phyloP scores from a whole-genome alignment of 208 protist genomes.

The Leishmania lainsoni region DNA sequence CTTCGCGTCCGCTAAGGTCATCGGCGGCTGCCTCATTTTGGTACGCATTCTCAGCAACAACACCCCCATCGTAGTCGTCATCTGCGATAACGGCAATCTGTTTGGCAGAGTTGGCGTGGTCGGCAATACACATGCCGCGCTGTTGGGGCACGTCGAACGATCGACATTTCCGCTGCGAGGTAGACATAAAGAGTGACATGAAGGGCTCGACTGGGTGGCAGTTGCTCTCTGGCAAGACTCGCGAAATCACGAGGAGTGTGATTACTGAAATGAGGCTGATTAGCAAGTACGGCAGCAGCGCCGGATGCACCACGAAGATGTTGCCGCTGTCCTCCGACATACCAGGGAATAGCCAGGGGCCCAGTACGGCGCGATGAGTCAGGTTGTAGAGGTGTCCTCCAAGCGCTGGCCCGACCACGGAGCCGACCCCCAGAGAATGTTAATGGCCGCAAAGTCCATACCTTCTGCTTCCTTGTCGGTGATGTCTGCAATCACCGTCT shows the following conservation, averaged over 20 bases:
- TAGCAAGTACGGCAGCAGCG: constrained; percentile 46
- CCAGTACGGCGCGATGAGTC: constrained; percentile 31
- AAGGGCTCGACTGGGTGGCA: constrained; percentile 46
- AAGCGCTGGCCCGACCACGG: constrained; percentile 58
- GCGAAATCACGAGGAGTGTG: constrained; percentile 30
- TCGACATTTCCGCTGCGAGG: neutral
- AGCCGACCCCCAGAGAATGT: constrained; percentile 82
- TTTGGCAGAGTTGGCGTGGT: neutral
- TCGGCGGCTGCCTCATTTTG: neutral
- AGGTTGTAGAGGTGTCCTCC: constrained; percentile 75
- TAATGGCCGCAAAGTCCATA: constrained; percentile 96
- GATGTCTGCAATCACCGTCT: constrained; percentile 80
- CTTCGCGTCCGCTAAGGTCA: neutral
- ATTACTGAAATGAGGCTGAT: constrained; percentile 34
- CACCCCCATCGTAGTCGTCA: neutral
- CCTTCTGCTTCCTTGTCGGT: constrained; percentile 73
- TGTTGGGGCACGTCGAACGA: neutral
- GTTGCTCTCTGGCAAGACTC: constrained; percentile 41
- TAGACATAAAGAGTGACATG: constrained; percentile 24
- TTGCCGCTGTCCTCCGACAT: constrained; percentile 28
- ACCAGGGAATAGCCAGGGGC: constrained; percentile 28
- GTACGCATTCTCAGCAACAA: neutral
- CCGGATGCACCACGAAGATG: constrained; percentile 39
- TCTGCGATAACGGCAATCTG: neutral
- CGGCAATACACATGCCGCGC: neutral